Conservation (phyloP, 2,329 filamentous ascomycete species). For the Karstenula rhodostoma region DNA sequence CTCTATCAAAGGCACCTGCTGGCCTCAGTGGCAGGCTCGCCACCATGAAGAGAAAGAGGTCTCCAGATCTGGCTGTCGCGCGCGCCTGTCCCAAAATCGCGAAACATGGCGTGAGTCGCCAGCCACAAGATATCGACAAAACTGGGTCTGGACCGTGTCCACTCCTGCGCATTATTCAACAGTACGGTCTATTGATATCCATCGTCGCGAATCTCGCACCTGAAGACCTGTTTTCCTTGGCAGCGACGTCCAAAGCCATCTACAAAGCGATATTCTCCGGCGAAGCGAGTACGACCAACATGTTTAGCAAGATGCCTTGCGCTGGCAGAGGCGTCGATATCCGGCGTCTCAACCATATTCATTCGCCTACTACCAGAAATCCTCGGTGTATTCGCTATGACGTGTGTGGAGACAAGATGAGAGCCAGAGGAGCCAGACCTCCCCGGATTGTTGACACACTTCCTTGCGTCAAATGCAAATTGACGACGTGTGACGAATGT, state of each 20-base stretch:
- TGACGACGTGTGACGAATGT: constrained; percentile 47
- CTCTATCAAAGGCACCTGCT: not conserved
- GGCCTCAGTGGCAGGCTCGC: not conserved
- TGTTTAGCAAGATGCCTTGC: constrained; percentile 38
- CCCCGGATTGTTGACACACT: constrained; percentile 31
- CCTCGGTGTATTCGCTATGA: constrained; percentile 34
- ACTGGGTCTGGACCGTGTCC: constrained; percentile 18
- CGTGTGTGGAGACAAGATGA: constrained; percentile 29
- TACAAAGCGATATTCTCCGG: constrained; percentile 34
- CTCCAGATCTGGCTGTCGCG: constrained; percentile 13
- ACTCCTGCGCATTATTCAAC: constrained; percentile 29
- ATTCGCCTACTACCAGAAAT: constrained; percentile 33
- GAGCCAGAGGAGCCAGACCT: too few species aligned
- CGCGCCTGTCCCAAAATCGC: constrained; percentile 22
- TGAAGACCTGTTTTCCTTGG: constrained; percentile 39
- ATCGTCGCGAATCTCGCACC: constrained; percentile 35
- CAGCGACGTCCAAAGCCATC: constrained; percentile 35
- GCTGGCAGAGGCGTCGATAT: constrained; percentile 37
- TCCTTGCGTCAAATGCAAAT: constrained; percentile 37
- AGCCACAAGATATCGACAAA: not conserved
- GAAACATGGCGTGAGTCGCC: not conserved
- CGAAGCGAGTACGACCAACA: constrained; percentile 33
- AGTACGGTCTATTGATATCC: constrained; percentile 40
- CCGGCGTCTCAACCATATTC: constrained; percentile 30
- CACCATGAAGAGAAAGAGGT: constrained; percentile 34